These are phyloP conservation scores for Nicotiana obtusifolia DNA, from an alignment of 257 asterid species.

Conservation along the genomic window DNA sequence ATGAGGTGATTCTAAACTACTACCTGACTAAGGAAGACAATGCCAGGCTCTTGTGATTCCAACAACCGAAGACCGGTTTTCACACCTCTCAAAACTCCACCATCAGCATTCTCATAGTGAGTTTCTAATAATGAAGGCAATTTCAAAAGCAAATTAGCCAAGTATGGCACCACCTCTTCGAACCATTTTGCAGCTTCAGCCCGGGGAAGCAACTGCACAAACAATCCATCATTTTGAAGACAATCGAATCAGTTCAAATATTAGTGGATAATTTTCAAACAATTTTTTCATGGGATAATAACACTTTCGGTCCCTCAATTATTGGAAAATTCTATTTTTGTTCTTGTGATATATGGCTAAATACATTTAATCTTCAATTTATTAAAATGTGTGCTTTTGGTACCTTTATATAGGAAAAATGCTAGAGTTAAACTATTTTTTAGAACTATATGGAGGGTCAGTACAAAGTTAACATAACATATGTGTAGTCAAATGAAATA, in stretches of 20 bases:
- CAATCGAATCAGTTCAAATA: neutral
- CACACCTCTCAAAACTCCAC: conserved; percentile 24
- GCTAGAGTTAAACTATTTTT: too few species aligned
- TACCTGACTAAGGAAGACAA: conserved; percentile 77
- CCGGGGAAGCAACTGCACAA: conserved; percentile 49
- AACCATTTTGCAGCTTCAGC: conserved; percentile 68
- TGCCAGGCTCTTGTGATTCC: conserved; percentile 64
- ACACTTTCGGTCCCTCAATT: too few species aligned
- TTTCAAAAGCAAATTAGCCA: conserved; percentile 60
- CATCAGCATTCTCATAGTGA: conserved; percentile 49
- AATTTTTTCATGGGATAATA: too few species aligned
- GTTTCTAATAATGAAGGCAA: conserved; percentile 65
- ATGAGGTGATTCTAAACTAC: too few species aligned
- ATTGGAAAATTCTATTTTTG: too few species aligned
- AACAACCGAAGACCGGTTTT: conserved; percentile 57
- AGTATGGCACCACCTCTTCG: conserved; percentile 50
- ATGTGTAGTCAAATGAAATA: too few species aligned
- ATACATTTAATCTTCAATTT: too few species aligned
- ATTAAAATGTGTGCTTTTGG: too few species aligned
- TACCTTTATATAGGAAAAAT: too few species aligned
- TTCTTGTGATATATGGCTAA: too few species aligned
- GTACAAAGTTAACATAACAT: too few species aligned
- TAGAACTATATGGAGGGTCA: too few species aligned
- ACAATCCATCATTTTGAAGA: conserved; percentile 2
- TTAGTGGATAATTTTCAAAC: neutral